Percentiles rank a stretch among this genome's conserved stretches.
phyloP scores from a whole-genome alignment of 371 early-diverging fungal species.

The Catenaria anguillulae region DNA sequence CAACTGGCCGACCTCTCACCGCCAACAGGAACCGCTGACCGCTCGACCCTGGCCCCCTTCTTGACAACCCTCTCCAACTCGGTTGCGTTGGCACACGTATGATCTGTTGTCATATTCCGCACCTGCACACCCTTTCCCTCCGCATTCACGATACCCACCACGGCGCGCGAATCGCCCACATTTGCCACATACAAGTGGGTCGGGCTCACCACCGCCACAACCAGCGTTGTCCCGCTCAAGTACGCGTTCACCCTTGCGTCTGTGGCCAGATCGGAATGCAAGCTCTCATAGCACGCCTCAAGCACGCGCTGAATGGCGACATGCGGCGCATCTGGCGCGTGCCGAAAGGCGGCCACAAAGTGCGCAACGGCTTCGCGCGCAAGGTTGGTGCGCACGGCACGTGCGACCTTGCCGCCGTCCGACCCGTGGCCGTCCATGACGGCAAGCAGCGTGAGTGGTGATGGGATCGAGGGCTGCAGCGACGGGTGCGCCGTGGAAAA shows the following conservation, averaged over 20 bases:
- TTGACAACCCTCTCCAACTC: conserved; percentile 4
- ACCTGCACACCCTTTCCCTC: not conserved
- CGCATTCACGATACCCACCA: not conserved
- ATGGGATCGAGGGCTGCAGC: no score
- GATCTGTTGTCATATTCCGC: not conserved
- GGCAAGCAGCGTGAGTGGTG: not conserved
- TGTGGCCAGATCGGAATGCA: not conserved
- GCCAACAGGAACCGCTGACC: not conserved
- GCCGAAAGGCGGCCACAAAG: not conserved
- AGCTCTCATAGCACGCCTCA: not conserved
- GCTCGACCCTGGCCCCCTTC: conserved; percentile 8
- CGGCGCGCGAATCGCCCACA: not conserved
- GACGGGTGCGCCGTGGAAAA: no score
- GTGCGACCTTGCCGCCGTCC: conserved; percentile 1
- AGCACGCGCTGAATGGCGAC: not conserved
- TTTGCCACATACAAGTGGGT: not conserved
- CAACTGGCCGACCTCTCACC: no score
- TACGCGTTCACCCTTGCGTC: not conserved
- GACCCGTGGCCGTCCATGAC: conserved; percentile 6
- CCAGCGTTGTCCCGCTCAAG: not conserved
- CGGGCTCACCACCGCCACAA: not conserved
- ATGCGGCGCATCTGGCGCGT: not conserved
- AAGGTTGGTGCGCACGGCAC: not conserved
- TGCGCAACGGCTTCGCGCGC: not conserved
- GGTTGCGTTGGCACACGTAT: conserved; percentile 2